Evolutionary conservation across 371 early-diverging fungal species (phyloP), one percentile per base, ranked within the genome.

Genomic region (Circinella minor): DNA sequence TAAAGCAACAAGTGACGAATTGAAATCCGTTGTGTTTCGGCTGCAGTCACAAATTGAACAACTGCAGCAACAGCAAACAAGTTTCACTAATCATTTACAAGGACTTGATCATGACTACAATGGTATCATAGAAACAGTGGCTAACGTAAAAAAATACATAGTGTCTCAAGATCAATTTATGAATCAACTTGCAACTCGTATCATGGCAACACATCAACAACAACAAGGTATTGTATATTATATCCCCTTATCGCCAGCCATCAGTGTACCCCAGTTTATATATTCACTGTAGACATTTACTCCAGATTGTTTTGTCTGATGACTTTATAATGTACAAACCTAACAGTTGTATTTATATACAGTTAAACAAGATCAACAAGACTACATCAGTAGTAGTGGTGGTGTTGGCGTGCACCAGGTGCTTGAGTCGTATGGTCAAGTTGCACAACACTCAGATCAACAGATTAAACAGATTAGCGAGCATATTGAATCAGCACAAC

Each of bases 91-190:
- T 5, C 65, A 79, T 66, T 65, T 86, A 48, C 75, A 78, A 43
- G 59, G 73, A 18, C 74, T 89, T 36, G 76, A 78, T 65, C 78
- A 79, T 63, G 84, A 86, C 69, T 86, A 89, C 71, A 77, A 83
- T 66, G 69, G 67, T 4, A 77, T 91, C 46, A 70, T 86, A 6
- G 84, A 88, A 38, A 91, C 89, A 68, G 66, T 91, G 11, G 69
- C 78, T 68, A 78, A 74, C 2, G 74, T 89, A 27, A 78, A 79
- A 69, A 85, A 86, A 63, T 79, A 73, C 67, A 83, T 89, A 82
- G 72, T 72, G 54, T 79, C 83, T n/a, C 90, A 89, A 74, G 88
- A 89, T 77, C 36, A 65, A 34, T 36, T 65, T 36, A 55, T 65
- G 65, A 15, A 37, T 14, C 65, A 65, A 39, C 11, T 65, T 4